phyloP scores from a whole-genome alignment of 2,329 filamentous ascomycete genomes.

The Pyricularia grisea region DNA sequence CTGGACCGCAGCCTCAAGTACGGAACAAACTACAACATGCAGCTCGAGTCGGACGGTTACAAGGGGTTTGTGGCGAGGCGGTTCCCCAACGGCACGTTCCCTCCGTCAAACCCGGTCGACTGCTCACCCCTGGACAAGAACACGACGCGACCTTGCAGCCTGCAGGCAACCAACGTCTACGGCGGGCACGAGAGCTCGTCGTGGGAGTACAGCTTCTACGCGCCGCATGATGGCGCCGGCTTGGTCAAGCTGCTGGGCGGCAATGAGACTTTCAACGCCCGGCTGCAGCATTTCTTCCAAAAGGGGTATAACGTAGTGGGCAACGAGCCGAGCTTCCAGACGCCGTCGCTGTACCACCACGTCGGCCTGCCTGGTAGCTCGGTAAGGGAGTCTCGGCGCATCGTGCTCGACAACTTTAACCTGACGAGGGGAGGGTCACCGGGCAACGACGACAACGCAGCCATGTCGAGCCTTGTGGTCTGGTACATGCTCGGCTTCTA shows the following conservation, averaged over 20 bases:
- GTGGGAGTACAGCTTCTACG: slow-evolving; percentile 60
- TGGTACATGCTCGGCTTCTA: slow-evolving; percentile 3
- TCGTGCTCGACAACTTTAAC: slow-evolving; percentile 9
- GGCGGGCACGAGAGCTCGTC: slow-evolving; percentile 62
- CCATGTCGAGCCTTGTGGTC: slow-evolving; percentile 6
- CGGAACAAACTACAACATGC: slow-evolving; percentile 2
- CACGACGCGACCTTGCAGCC: slow-evolving; percentile 9
- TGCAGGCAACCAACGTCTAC: slow-evolving; percentile 27
- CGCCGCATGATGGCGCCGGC: slow-evolving; percentile 28
- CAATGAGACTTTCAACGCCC: slow-evolving; percentile 35
- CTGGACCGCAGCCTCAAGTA: slow-evolving; percentile 1
- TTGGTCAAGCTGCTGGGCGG: slow-evolving; percentile 47
- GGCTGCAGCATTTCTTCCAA: slow-evolving; percentile 45
- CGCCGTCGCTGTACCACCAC: slow-evolving; percentile 6
- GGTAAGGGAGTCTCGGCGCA: slow-evolving; percentile 5
- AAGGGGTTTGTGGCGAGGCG: slow-evolving; percentile 58
- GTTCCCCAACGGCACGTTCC: slow-evolving; percentile 55
- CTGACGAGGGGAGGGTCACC: slow-evolving; percentile 7
- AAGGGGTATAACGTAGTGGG: slow-evolving; percentile 21
- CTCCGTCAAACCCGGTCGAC: slow-evolving; percentile 52
- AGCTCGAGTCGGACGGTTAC: slow-evolving; percentile 44
- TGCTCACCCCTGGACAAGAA: slow-evolving; percentile 43
- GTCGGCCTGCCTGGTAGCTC: slow-evolving; percentile 3
- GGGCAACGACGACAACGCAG: slow-evolving; percentile 7
- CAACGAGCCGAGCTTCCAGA: slow-evolving; percentile 9